Evolutionary conservation across 1,284 basidiomycete genomes (phyloP).

Genomic region (Ustilago loliicola): DNA sequence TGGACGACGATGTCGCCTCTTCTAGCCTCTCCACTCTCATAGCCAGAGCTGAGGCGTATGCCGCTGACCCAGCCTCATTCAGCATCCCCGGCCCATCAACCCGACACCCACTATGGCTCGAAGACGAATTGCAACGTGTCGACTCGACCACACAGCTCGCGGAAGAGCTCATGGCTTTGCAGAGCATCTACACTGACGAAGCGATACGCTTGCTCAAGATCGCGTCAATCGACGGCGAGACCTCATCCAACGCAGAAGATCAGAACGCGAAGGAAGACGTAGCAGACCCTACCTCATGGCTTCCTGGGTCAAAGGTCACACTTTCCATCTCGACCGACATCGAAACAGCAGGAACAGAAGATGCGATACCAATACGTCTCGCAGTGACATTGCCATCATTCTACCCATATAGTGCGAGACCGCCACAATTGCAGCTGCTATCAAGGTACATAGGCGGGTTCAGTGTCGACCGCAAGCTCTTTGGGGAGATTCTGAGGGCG

Average conservation of each 20-base stretch:
- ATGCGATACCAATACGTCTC: slow-evolving; percentile 52
- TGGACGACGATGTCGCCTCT: slow-evolving; percentile 18
- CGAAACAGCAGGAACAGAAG: slow-evolving; percentile 10
- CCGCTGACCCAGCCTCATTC: slow-evolving; percentile 23
- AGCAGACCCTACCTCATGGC: slow-evolving; percentile 37
- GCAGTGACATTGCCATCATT: slow-evolving; percentile 59
- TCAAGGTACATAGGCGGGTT: slow-evolving; percentile 63
- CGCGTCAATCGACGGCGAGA: not conserved
- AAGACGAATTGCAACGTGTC: slow-evolving; percentile 23
- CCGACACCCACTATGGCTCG: slow-evolving; percentile 30
- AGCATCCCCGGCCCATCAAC: slow-evolving; percentile 19
- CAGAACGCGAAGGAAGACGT: slow-evolving; percentile 16
- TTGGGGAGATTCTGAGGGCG: slow-evolving; percentile 62
- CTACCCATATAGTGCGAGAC: slow-evolving; percentile 53
- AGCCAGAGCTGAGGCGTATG: slow-evolving; percentile 39
- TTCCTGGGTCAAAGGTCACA: slow-evolving; percentile 39
- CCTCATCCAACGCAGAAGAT: not conserved
- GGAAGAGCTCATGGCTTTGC: slow-evolving; percentile 63
- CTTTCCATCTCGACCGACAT: slow-evolving; percentile 49
- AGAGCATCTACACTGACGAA: slow-evolving; percentile 66
- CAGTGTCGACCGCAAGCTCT: slow-evolving; percentile 62
- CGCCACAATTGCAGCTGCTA: slow-evolving; percentile 67
- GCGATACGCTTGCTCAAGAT: slow-evolving; percentile 45
- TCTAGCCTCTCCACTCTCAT: slow-evolving; percentile 28
- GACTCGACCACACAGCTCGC: slow-evolving; percentile 52